Conservation (phyloP, 2,329 filamentous ascomycete species). For the Rhynchosporium graminicola region DNA sequence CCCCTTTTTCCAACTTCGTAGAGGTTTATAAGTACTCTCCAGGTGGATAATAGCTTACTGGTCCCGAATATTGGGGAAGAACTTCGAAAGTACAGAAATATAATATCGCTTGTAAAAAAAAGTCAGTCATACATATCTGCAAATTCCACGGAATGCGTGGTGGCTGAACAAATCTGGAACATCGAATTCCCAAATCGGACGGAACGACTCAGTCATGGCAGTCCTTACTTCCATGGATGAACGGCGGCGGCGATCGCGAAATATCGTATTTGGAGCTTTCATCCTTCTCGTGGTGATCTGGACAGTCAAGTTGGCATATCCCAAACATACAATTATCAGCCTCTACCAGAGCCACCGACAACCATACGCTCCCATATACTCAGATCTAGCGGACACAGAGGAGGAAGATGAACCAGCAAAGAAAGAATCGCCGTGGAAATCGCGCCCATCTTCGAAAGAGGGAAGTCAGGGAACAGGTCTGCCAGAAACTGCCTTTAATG, state of each 20-base stretch:
- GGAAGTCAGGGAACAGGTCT: conserved; percentile 2
- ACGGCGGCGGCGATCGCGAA: conserved; percentile 32
- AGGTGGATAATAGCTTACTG: not conserved
- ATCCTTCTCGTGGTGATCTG: conserved; percentile 33
- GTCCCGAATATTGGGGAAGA: not conserved
- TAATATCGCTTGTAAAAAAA: not conserved
- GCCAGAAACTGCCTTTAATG: conserved; percentile 29
- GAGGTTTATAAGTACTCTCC: not conserved
- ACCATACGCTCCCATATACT: not conserved
- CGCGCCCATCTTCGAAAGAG: not conserved
- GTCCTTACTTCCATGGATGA: conserved; percentile 27
- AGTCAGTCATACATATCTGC: not conserved
- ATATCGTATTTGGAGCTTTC: conserved; percentile 33
- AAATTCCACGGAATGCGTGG: not conserved
- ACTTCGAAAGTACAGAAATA: not conserved
- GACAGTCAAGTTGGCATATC: conserved; percentile 33
- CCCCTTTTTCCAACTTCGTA: not conserved
- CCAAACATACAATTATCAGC: conserved; percentile 28
- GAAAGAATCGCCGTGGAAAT: not conserved
- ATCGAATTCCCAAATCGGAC: not conserved
- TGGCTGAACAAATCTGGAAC: not conserved
- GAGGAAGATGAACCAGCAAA: not conserved
- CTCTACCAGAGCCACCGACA: conserved; percentile 25
- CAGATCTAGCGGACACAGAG: not conserved
- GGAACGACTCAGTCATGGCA: conserved; percentile 18